phyloP scores from a whole-genome alignment of 1,284 basidiomycete species.

The Afroboletus lepidellus region DNA sequence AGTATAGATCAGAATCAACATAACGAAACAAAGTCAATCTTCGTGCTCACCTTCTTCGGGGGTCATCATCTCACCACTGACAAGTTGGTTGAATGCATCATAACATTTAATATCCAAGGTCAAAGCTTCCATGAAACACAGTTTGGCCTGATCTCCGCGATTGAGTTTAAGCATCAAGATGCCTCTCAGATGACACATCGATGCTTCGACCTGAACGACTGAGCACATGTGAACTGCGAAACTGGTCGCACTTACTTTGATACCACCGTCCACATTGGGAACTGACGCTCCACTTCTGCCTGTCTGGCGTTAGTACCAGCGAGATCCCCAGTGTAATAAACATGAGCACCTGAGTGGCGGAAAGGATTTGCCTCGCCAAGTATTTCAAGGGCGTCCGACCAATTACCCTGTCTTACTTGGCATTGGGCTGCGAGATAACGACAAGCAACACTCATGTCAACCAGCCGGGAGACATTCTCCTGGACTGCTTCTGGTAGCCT shows the following conservation, averaged over 20 bases:
- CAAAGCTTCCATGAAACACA: constrained; percentile 93
- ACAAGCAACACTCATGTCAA: constrained; percentile 91
- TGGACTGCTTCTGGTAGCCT: constrained; percentile 61
- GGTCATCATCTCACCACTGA: constrained; percentile 92
- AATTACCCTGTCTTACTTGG: constrained; percentile 89
- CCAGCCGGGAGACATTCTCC: constrained; percentile 69
- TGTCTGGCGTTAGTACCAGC: constrained; percentile 23
- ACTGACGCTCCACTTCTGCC: constrained; percentile 64
- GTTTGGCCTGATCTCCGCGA: constrained; percentile 84
- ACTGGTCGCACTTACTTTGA: constrained; percentile 58
- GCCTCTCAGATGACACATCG: constrained; percentile 93
- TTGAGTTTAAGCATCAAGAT: constrained; percentile 93
- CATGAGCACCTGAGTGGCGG: constrained; percentile 54
- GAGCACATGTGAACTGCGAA: constrained; percentile 7
- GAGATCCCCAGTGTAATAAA: neutral
- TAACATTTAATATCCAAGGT: constrained; percentile 96
- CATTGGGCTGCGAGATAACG: constrained; percentile 94
- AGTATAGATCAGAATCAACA: constrained; percentile 1
- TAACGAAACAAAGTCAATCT: neutral
- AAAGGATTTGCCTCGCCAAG: constrained; percentile 92
- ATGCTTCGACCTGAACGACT: constrained; percentile 77
- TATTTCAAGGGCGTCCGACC: constrained; percentile 90
- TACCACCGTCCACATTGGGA: constrained; percentile 79
- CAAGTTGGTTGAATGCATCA: constrained; percentile 89
- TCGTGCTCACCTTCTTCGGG: constrained; percentile 76